These are phyloP conservation scores for Hyphodiscus hymeniophilus DNA, from an alignment of 495 filamentous ascomycete species.

Conservation along the genomic window DNA sequence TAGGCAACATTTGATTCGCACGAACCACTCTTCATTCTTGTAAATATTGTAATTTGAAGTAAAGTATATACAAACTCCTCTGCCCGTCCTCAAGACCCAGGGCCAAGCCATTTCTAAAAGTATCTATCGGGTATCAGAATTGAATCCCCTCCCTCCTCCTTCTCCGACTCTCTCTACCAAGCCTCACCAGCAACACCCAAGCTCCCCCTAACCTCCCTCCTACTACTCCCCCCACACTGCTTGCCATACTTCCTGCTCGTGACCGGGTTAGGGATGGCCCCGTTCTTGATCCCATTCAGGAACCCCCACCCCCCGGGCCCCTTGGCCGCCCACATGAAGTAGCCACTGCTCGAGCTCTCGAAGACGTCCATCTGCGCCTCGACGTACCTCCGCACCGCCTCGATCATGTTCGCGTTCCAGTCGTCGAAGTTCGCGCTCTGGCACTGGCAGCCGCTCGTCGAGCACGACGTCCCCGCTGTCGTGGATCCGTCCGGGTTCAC, in stretches of 20 bases:
- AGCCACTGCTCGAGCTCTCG: constrained; percentile 27
- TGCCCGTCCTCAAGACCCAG: too few species aligned
- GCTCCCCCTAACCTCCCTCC: constrained; percentile 4
- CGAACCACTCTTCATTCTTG: too few species aligned
- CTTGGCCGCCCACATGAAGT: constrained; percentile 34
- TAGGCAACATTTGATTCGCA: too few species aligned
- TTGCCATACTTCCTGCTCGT: constrained; percentile 24
- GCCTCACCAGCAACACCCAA: too few species aligned
- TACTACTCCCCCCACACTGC: constrained; percentile 24
- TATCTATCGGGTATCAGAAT: too few species aligned
- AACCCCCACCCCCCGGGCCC: constrained; percentile 32
- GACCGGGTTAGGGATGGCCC: constrained; percentile 30
- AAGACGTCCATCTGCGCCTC: constrained; percentile 35
- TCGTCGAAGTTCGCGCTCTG: constrained; percentile 16
- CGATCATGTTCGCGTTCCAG: constrained; percentile 28
- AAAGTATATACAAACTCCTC: too few species aligned
- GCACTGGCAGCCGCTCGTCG: constrained; percentile 49
- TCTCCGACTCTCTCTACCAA: too few species aligned
- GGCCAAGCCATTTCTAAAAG: too few species aligned
- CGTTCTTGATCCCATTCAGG: constrained; percentile 27
- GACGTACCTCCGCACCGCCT: constrained; percentile 37
- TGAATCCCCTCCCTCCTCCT: too few species aligned
- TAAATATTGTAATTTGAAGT: too few species aligned
- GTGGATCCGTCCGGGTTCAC: constrained; percentile 26
- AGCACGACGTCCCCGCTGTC: constrained; percentile 34